These are phyloP conservation scores for Xerocomus nothofagi DNA, from an alignment of 1,284 basidiomycete species.

Conservation along the genomic window DNA sequence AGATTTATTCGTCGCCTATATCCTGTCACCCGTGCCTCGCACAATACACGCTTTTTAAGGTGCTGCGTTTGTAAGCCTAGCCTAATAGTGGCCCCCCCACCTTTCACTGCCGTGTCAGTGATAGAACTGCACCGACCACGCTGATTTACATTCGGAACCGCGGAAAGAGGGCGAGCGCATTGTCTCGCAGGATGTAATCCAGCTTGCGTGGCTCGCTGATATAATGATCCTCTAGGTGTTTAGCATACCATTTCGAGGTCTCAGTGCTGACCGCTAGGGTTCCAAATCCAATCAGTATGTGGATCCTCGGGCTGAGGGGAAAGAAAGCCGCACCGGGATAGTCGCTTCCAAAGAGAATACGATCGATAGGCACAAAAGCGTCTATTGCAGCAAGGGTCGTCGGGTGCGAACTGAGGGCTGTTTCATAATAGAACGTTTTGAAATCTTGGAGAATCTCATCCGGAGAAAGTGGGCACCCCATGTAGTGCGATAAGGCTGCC, in stretches of 20 bases:
- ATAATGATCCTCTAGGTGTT: slow-evolving; percentile 50
- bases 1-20: slow-evolving; percentile 30
- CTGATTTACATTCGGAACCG: slow-evolving; percentile 20
- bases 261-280: slow-evolving; percentile 53
- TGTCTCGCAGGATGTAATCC: slow-evolving; percentile 43
- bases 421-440: slow-evolving; percentile 68
- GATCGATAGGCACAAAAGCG: slow-evolving; percentile 46
- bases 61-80: slow-evolving; percentile 10
- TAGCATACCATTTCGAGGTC: slow-evolving; percentile 59
- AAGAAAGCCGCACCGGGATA: slow-evolving; percentile 54
- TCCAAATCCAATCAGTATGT: slow-evolving; percentile 3
- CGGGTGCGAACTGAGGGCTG: slow-evolving; percentile 59
- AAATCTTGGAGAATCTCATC: slow-evolving; percentile 68
- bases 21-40: slow-evolving; percentile 30
- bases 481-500: slow-evolving; percentile 60
- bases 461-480: slow-evolving; percentile 59
- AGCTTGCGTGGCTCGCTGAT: slow-evolving; percentile 36
- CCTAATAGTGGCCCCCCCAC: not conserved
- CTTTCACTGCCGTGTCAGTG: not conserved
- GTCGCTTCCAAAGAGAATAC: slow-evolving; percentile 68
- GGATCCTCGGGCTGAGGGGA: not conserved
- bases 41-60: slow-evolving; percentile 22
- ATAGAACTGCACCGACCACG: not conserved
- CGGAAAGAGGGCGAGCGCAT: slow-evolving; percentile 52
- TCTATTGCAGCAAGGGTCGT: slow-evolving; percentile 51